A percentile compares a stretch with the other conserved stretches of the same genome.
Conservation (phyloP, 495 filamentous ascomycete species). For the Bathelium albidoporum region DNA sequence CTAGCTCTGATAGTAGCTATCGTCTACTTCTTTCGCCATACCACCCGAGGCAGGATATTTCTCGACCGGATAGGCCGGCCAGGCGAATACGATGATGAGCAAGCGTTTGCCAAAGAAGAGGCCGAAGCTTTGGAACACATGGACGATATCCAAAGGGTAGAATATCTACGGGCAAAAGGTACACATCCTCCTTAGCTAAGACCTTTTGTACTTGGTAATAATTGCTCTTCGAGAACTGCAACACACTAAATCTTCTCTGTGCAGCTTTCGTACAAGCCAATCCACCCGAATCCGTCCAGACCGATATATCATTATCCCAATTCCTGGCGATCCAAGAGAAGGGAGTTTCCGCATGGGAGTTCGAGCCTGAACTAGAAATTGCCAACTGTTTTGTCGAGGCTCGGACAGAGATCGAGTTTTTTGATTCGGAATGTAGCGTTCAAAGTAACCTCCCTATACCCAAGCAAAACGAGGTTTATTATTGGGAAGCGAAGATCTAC, state of each 20-base stretch:
- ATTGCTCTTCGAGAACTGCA: neutral
- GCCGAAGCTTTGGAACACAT: slow-evolving; percentile 88
- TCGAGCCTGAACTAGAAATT: slow-evolving; percentile 94
- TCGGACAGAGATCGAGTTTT: slow-evolving; percentile 96
- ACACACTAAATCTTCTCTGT: slow-evolving; percentile 11
- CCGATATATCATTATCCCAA: slow-evolving; percentile 94
- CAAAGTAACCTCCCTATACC: slow-evolving; percentile 94
- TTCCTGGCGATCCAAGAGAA: slow-evolving; percentile 98
- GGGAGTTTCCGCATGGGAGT: slow-evolving; percentile 97
- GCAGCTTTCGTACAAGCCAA: slow-evolving; percentile 89
- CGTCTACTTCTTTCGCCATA: slow-evolving; percentile 92
- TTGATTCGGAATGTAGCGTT: slow-evolving; percentile 93
- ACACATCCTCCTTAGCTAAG: slow-evolving; percentile 19
- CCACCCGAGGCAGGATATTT: slow-evolving; percentile 76
- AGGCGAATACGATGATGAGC: slow-evolving; percentile 96
- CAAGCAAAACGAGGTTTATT: slow-evolving; percentile 98
- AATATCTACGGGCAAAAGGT: slow-evolving; percentile 96
- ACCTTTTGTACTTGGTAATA: neutral
- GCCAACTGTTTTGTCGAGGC: slow-evolving; percentile 97
- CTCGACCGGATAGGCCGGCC: slow-evolving; percentile 88
- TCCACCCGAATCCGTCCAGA: slow-evolving; percentile 88
- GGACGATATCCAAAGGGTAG: slow-evolving; percentile 83
- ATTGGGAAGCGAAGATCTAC: slow-evolving; percentile 98
- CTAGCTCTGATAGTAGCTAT: slow-evolving; percentile 70
- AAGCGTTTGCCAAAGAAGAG: slow-evolving; percentile 84